Conservation (phyloP, 1,139 yeast species). For the Protomyces inundatus region DNA sequence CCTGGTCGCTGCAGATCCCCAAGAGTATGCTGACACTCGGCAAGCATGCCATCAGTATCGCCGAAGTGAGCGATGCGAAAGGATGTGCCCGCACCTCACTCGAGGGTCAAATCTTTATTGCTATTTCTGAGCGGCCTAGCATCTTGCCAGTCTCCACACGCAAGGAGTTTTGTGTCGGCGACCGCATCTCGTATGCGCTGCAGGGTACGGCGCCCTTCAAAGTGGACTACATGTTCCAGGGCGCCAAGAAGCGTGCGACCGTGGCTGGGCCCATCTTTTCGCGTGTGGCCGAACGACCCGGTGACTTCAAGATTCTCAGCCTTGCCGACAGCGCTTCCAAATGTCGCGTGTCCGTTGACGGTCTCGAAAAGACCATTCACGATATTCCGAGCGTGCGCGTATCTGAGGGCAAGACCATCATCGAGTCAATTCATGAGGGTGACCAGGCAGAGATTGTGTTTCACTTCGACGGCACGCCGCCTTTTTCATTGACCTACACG, state of each 20-base stretch:
- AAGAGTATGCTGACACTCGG: slow-evolving; percentile 49
- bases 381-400: slow-evolving; percentile 89
- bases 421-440: slow-evolving; percentile 85
- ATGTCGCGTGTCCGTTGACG: slow-evolving; percentile 59
- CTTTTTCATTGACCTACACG: slow-evolving; percentile 52
- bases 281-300: slow-evolving; percentile 77
- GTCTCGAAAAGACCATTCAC: slow-evolving; percentile 53
- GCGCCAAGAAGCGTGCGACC: slow-evolving; percentile 53
- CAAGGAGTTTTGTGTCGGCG: slow-evolving; percentile 80
- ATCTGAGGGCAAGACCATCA: slow-evolving; percentile 66
- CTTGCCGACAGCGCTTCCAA: slow-evolving; percentile 70
- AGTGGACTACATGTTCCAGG: slow-evolving; percentile 69
- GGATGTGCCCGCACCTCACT: slow-evolving; percentile 49
- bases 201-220: slow-evolving; percentile 77
- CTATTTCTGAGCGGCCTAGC: slow-evolving; percentile 72
- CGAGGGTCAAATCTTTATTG: slow-evolving; percentile 42
- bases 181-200: slow-evolving; percentile 68
- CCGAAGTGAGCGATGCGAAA: slow-evolving; percentile 57
- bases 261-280: slow-evolving; percentile 54
- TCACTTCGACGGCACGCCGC: slow-evolving; percentile 49
- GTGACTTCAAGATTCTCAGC: slow-evolving; percentile 61
- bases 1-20: slow-evolving; percentile 41
- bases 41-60: slow-evolving; percentile 54
- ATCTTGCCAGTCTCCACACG: slow-evolving; percentile 46
- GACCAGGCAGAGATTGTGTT: slow-evolving; percentile 48